Conservation (phyloP, 225 moss, liverwort and hornwort genomes). For the Rhytidiadelphus loreus region DNA sequence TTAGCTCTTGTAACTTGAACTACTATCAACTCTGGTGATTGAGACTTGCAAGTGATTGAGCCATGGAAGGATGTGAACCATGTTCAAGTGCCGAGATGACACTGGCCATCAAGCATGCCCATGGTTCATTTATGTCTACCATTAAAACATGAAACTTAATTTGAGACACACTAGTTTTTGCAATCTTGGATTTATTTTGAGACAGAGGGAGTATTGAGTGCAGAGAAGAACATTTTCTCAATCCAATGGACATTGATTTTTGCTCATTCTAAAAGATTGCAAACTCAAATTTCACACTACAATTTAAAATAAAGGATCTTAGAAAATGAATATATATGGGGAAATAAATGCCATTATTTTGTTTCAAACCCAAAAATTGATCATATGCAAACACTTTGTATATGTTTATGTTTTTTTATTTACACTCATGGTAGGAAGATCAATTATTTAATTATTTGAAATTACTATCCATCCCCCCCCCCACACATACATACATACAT, state of each 20-base stretch:
- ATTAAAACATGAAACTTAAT: neutral
- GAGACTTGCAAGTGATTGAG: neutral
- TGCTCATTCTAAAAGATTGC: too few relatives aligned
- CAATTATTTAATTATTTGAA: neutral
- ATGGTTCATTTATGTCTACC: rapidly evolving
- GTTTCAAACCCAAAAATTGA: neutral
- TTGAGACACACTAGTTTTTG: too few relatives aligned
- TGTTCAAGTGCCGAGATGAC: rapidly evolving
- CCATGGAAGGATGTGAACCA: rapidly evolving
- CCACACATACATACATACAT: neutral
- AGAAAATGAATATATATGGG: rapidly evolving
- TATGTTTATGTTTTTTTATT: neutral
- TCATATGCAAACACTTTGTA: too few relatives aligned
- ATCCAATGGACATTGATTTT: too few relatives aligned
- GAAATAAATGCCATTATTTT: neutral
- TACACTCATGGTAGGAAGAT: too few relatives aligned
- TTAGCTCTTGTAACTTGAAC: rapidly evolving
- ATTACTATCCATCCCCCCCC: too few relatives aligned
- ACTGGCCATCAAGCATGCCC: rapidly evolving
- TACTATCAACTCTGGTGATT: neutral
- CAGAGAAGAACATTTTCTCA: neutral
- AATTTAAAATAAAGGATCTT: too few relatives aligned
- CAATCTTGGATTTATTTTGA: neutral
- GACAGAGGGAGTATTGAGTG: neutral
- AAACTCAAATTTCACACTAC: neutral